A percentile compares a stretch with the other conserved stretches of the same genome.
phyloP scores from a whole-genome alignment of 169 alveolate species.

The Cryptosporidium baileyi region DNA sequence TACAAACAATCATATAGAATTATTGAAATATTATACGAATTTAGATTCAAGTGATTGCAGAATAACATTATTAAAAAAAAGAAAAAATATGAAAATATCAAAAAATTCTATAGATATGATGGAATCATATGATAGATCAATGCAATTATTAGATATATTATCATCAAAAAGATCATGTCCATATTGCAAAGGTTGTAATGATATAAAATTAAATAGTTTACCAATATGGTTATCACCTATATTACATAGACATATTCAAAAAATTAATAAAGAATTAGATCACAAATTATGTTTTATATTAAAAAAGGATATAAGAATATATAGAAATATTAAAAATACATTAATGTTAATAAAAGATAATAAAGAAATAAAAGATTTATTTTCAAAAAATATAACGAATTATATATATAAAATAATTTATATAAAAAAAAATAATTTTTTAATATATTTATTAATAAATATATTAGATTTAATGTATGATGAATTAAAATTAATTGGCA shows the following conservation, averaged over 20 bases:
- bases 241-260: slow-evolving; percentile 14
- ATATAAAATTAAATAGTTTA: slow-evolving; percentile 10
- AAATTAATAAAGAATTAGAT: slow-evolving; percentile 11
- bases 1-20: neutral
- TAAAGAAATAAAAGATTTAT: neutral
- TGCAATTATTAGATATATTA: slow-evolving; percentile 31
- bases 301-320: slow-evolving; percentile 13
- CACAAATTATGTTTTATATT: slow-evolving; percentile 27
- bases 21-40: slow-evolving; percentile 3
- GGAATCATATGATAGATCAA: slow-evolving; percentile 25
- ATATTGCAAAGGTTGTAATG: slow-evolving; percentile 42
- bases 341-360: neutral
- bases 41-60: slow-evolving; percentile 44
- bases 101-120: neutral
- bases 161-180: slow-evolving; percentile 57
- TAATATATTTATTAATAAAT: neutral
- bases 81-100: slow-evolving; percentile 19
- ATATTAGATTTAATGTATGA: slow-evolving; percentile 14
- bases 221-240: slow-evolving; percentile 67
- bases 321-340: neutral
- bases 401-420: neutral
- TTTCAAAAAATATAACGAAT: neutral
- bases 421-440: neutral
- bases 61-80: slow-evolving; percentile 8
- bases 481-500: neutral